Percentiles rank a stretch among this genome's conserved stretches.
phyloP scores from a whole-genome alignment of 805 yeast species.

The Jamesozyma rosinii region DNA sequence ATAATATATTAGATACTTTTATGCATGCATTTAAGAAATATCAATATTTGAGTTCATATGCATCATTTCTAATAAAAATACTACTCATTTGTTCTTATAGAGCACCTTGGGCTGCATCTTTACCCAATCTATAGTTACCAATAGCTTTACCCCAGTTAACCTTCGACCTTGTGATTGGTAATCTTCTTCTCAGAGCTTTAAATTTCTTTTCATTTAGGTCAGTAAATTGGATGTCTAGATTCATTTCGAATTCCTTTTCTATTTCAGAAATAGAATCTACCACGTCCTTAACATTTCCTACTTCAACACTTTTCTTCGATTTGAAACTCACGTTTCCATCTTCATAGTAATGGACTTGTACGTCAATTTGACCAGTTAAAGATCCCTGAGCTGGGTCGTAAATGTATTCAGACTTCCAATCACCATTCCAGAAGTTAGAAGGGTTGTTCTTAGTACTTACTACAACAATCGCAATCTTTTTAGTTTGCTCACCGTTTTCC shows the following conservation, averaged over 20 bases:
- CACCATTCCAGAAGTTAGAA: conserved; percentile 79
- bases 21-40: background rate
- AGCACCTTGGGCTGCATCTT: conserved; percentile 51
- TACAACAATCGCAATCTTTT: conserved; percentile 39
- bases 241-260: conserved; percentile 65
- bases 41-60: background rate
- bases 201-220: conserved; percentile 72
- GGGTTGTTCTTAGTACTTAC: conserved; percentile 67
- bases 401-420: conserved; percentile 66
- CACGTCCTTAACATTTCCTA: conserved; percentile 16
- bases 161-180: conserved; percentile 85
- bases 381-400: conserved; percentile 29
- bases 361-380: conserved; percentile 45
- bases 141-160: conserved; percentile 93
- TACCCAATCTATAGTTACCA: conserved; percentile 80
- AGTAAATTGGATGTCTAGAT: conserved; percentile 53
- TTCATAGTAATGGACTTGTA: conserved; percentile 87
- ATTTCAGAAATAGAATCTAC: conserved; percentile 41
- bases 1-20: background rate
- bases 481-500: conserved; percentile 8
- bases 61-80: background rate
- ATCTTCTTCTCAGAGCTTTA: conserved; percentile 77
- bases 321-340: conserved; percentile 88
- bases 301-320: conserved; percentile 32
- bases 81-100: background rate